A percentile compares a stretch with the other conserved stretches of the same genome.
These are phyloP conservation scores for Cicer pinnatifidum DNA, from an alignment of 306 rosid genomes.

Conservation along the genomic window DNA sequence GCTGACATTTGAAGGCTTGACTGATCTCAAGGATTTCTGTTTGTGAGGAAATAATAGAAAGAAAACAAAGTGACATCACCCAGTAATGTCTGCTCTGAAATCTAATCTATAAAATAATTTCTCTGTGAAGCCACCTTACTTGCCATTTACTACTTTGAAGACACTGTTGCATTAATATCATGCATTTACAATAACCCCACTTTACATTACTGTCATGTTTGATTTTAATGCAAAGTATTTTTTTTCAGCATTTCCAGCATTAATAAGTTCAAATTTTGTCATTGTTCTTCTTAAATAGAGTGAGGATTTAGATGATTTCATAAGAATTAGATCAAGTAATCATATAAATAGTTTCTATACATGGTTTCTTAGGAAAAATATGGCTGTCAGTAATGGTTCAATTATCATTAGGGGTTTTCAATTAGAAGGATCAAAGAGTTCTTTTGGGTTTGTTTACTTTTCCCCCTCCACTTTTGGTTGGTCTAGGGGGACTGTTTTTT, in stretches of 20 bases:
- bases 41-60: not conserved
- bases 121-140: conserved; percentile 10
- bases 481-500: not conserved
- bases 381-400: conserved; percentile 28
- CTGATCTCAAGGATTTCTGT: conserved; percentile 1
- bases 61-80: conserved; percentile 6
- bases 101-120: not conserved
- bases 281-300: too few species aligned
- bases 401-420: conserved; percentile 8
- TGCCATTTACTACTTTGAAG: not conserved
- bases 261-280: too few species aligned
- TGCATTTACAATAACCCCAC: conserved; percentile 16
- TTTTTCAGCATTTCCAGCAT: not conserved
- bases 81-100: not conserved
- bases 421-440: not conserved
- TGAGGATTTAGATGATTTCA: too few species aligned
- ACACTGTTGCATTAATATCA: not conserved
- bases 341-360: not conserved
- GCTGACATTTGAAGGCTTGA: not conserved
- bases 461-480: not conserved
- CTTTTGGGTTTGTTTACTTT: conserved; percentile 1
- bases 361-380: not conserved
- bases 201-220: not conserved
- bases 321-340: too few species aligned
- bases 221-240: not conserved